phyloP scores from a whole-genome alignment of 306 rosid species.

The Vigna nakashimae region DNA sequence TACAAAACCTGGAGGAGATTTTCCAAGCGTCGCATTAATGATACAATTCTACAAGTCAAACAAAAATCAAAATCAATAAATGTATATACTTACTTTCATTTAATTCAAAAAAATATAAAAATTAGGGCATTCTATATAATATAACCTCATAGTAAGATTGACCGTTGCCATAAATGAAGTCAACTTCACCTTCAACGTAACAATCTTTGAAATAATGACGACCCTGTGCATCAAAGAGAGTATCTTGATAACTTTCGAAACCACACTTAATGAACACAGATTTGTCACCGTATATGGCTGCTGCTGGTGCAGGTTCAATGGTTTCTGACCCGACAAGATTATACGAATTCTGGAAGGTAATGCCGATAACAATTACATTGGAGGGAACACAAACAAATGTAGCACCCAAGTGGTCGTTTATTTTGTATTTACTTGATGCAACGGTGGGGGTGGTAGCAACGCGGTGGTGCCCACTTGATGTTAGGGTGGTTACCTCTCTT shows the following conservation, averaged over 20 bases:
- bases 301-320: conserved; percentile 41
- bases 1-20: conserved; percentile 31
- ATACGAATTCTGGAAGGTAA: conserved; percentile 4
- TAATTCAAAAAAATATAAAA: too few relatives aligned
- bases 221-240: conserved; percentile 43
- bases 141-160: conserved; percentile 50
- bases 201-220: conserved; percentile 53
- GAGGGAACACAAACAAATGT: not conserved
- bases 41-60: conserved; percentile 32
- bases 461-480: not conserved
- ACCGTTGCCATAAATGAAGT: conserved; percentile 51
- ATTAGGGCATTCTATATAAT: too few relatives aligned
- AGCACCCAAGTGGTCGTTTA: not conserved
- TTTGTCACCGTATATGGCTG: conserved; percentile 50
- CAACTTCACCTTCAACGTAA: conserved; percentile 54
- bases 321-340: not conserved
- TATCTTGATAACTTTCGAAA: conserved; percentile 56
- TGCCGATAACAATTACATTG: not conserved
- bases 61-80: too few relatives aligned
- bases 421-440: not conserved
- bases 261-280: conserved; percentile 44
- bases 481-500: not conserved
- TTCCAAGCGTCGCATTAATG: conserved; percentile 33
- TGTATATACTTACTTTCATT: too few relatives aligned
- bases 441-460: not conserved